These are phyloP conservation scores for Macaranga tanarius DNA, from an alignment of 441 rosid genomes.

Conservation along the genomic window DNA sequence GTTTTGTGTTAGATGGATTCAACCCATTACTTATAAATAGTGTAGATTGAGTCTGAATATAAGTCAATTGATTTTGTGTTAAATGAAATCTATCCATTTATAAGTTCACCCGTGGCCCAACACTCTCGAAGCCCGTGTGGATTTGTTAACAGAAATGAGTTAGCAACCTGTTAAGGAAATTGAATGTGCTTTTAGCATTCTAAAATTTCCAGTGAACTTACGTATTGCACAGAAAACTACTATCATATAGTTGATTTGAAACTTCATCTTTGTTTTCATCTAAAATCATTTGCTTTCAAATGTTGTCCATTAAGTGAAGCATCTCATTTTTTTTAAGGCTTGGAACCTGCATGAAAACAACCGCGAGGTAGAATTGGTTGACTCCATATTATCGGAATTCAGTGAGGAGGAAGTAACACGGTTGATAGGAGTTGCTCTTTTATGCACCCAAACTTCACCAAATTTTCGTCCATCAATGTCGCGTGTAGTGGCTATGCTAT, in stretches of 20 bases:
- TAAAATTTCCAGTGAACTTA: no score
- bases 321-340: constrained; percentile 36
- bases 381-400: constrained; percentile 39
- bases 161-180: not conserved
- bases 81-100: no score
- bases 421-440: constrained; percentile 48
- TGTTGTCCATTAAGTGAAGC: not conserved
- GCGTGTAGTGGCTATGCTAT: constrained; percentile 66
- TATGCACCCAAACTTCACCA: constrained; percentile 70
- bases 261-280: no score
- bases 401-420: constrained; percentile 48
- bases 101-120: no score
- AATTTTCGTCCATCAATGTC: constrained; percentile 61
- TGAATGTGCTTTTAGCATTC: not conserved
- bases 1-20: no score
- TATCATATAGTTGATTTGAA: no score
- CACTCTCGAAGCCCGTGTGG: no score
- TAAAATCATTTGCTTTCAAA: not conserved
- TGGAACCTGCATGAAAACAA: constrained; percentile 57
- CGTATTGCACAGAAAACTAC: no score
- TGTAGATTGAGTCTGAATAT: no score
- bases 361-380: constrained; percentile 43
- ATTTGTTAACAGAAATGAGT: no score
- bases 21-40: no score
- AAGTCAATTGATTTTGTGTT: no score